Evolutionary conservation across 106 monocot species (phyloP).

Genomic region (Dendrobium nobile): DNA sequence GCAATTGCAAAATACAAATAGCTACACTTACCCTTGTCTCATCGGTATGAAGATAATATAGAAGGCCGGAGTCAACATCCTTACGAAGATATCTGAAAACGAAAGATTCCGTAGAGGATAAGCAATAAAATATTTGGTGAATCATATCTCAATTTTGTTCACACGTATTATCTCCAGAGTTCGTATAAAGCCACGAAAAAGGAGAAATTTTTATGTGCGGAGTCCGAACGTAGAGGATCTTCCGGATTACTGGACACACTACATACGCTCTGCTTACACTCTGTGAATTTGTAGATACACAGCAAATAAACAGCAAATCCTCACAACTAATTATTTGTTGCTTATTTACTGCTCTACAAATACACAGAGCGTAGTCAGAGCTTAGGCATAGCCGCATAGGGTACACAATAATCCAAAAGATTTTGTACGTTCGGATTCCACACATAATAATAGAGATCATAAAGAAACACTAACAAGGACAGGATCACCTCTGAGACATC

Average conservation of each 20-base stretch:
- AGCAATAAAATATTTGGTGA: not conserved
- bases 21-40: constrained; percentile 60
- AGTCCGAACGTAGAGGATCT: no score
- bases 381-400: no score
- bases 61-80: constrained; percentile 78
- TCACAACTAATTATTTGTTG: no score
- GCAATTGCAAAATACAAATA: not conserved
- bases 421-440: no score
- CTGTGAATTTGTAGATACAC: no score
- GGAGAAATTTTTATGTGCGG: not conserved
- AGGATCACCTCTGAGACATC: constrained; percentile 79
- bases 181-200: not conserved
- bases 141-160: not conserved
- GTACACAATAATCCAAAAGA: no score
- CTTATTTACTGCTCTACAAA: no score
- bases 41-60: constrained; percentile 92
- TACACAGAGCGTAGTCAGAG: no score
- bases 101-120: not conserved
- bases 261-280: no score
- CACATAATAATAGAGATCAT: not conserved
- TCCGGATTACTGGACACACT: no score
- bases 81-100: constrained; percentile 56
- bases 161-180: not conserved
- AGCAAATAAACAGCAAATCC: no score
- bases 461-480: not conserved